These are phyloP conservation scores for Zymoseptoria brevis DNA, from an alignment of 2,329 filamentous ascomycete species.

Conservation along the genomic window DNA sequence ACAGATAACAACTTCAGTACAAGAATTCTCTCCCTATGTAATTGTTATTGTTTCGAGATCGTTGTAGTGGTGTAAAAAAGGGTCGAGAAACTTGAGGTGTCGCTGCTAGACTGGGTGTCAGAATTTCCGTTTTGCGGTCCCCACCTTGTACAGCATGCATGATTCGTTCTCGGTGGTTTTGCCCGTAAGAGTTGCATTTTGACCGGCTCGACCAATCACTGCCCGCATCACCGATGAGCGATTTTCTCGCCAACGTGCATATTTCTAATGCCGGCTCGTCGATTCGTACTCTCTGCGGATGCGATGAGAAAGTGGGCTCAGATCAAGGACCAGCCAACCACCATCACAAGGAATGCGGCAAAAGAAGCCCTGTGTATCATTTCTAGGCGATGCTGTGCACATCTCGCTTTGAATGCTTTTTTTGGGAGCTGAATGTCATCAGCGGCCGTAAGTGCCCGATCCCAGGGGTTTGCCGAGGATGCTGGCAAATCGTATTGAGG, in stretches of 20 bases:
- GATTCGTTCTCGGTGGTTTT: not conserved
- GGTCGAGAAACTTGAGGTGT: too few species aligned
- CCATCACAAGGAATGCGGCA: not conserved
- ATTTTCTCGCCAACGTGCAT: not conserved
- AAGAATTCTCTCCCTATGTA: too few species aligned
- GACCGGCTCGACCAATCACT: not conserved
- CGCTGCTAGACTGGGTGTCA: too few species aligned
- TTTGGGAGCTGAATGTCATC: not conserved
- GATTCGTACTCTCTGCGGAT: too few species aligned
- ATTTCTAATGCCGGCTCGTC: not conserved
- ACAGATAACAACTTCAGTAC: too few species aligned
- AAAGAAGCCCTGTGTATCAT: not conserved
- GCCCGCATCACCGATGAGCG: not conserved
- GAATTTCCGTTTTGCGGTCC: too few species aligned
- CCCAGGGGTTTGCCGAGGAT: not conserved
- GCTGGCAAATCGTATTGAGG: not conserved
- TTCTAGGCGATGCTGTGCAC: not conserved
- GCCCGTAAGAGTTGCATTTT: not conserved
- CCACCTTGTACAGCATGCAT: too few species aligned
- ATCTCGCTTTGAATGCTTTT: not conserved
- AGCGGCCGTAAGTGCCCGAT: not conserved
- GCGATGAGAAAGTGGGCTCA: not conserved
- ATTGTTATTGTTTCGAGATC: too few species aligned
- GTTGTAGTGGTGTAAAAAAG: too few species aligned
- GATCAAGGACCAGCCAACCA: not conserved